Base-by-base conservation (phyloP, 805 yeast genomes). In the Candida dendrica region DNA sequence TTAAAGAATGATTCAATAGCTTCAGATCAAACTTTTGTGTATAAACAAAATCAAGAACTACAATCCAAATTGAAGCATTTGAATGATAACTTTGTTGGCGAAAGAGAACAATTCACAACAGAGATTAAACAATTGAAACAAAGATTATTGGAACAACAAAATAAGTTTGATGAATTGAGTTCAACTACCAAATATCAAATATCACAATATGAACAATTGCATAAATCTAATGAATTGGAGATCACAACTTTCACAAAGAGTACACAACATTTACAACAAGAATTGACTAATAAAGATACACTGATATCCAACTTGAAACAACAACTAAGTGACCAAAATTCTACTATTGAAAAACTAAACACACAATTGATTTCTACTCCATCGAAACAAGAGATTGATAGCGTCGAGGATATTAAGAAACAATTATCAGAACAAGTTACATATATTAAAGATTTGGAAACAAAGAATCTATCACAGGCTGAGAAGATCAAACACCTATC, bases 401-500 rank as follows among this genome's bases (percentile, higher is more conserved):
- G 57, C 31, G 47, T 68, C 43, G 53, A 68, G 50, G 39, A 42
- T 1, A 51, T 59, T 17, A 47, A 54, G 40, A 55, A 52, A 34
- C 56, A 65, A 37, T 50, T 72, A 22, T 51, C 58, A 17, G 69
- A 68, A 22, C 81, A 77, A 51, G 50, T 74, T 33, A 56, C 63
- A 20, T 68, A 72, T 47, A 58, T 74, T 36, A 61, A 68, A 49
- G 69, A 66, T 34, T 51, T 73, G 44, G 87, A 81, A 46, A 64
- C 68, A 5, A 71, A 74, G 46, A 74, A 76, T 45, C 62, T 78
- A 40, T 63, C 69, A 7, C 78, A 81, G 52, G 63, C 76, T 18
- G 73, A 69, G 45, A 71, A 76, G 33, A 67, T 82, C 43, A 70
- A 71, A 46, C 63, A 66, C 9, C 61, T 77, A 19, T 74, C 74